Base-by-base conservation (phyloP, 2,329 filamentous ascomycete species). In the Cercospora sojina region DNA sequence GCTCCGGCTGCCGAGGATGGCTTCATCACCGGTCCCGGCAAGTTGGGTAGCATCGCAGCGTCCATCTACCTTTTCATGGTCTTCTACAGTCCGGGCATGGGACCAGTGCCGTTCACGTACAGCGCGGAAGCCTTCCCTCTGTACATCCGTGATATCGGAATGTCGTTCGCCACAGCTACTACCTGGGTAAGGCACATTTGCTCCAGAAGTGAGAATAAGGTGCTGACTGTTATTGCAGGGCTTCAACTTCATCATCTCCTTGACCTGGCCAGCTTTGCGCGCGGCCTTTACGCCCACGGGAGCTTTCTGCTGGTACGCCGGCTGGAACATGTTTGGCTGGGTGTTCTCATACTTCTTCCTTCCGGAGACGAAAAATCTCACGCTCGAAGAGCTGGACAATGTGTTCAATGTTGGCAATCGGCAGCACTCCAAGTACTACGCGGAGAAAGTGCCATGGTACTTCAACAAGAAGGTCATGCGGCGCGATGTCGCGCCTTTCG, bases 371-470 rank as follows among this genome's bases (percentile, higher is more conserved):
- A 86, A 85, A 73, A 75, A 82, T 8, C 70, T 84, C 25, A 83
- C 81, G 0, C 77, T 85, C 0, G 83, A 86, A 69, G 84, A 87
- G 72, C 83, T 87, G 85, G 89, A 91, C 71, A 81, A 88, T 18
- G 83, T 91, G 47, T 74, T 74, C 62, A 72, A 65, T 62, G 69
- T 74, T 18, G 70, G 72, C 27, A 74, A 73, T 53, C 59, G 68
- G 2, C 63, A 70, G 38, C 72, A 73, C 53, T 67, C 69, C 38
- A 72, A 70, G 62, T 73, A 74, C 59, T 74, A 73, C 20, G 55
- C 67, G 3, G 62, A 74, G 62, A 73, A 71, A 56, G 18, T 71
- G 55, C 73, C 73, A 2, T 74, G 73, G 72, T 72, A 73, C 25
- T 31, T 69, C 3, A 67, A 69, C 47, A 72, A 72, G 59, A 64